Conservation (phyloP, 169 alveolate genomes). For the Plasmodium malariae region DNA sequence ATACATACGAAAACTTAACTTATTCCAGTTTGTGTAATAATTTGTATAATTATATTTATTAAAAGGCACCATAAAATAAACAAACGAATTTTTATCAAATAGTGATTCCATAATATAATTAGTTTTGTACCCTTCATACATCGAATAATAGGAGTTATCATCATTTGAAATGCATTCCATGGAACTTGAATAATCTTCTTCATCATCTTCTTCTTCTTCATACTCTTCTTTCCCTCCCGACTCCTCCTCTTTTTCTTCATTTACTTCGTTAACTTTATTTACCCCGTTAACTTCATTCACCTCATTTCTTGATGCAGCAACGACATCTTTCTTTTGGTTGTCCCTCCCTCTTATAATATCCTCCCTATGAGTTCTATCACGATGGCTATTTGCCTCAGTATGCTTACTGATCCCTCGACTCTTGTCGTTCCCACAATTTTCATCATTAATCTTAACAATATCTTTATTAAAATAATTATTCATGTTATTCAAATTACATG, state of each 20-base stretch:
- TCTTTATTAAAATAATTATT: not conserved
- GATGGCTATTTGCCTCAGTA: not conserved
- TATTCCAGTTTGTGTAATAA: slow-evolving; percentile 73
- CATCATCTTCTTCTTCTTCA: not conserved
- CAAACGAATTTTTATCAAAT: slow-evolving; percentile 63
- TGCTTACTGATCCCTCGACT: too few relatives aligned
- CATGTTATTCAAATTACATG: not conserved
- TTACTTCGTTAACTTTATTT: not conserved
- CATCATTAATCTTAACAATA: too few relatives aligned
- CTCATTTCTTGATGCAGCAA: not conserved
- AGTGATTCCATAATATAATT: slow-evolving; percentile 74
- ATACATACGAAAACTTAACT: slow-evolving; percentile 67
- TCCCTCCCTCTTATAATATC: not conserved
- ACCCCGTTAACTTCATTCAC: not conserved
- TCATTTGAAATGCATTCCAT: slow-evolving; percentile 28
- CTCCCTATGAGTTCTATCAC: too few relatives aligned
- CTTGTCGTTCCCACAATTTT: too few relatives aligned
- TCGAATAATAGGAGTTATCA: slow-evolving; percentile 35
- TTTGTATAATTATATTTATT: slow-evolving; percentile 72
- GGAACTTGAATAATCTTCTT: slow-evolving; percentile 21
- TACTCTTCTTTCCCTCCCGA: not conserved
- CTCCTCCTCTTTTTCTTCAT: not conserved
- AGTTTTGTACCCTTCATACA: slow-evolving; percentile 69
- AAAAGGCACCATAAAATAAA: slow-evolving; percentile 69
- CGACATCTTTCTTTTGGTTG: not conserved